These are phyloP conservation scores for Erythrophleum ivorense DNA, from an alignment of 331 rosid genomes.

Conservation along the genomic window DNA sequence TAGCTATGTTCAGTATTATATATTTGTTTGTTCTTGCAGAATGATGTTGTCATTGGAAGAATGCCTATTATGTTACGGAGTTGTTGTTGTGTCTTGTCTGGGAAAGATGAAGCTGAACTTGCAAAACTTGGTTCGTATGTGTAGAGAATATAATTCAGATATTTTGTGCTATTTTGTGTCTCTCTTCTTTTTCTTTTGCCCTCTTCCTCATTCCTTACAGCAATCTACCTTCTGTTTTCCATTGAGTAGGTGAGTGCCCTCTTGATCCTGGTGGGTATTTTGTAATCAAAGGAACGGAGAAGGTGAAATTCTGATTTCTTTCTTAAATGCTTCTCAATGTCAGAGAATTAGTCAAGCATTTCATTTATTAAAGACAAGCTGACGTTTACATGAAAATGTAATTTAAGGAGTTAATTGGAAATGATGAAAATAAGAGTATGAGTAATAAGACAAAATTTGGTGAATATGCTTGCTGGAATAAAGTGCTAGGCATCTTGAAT, in stretches of 20 bases:
- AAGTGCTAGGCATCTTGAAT: constrained; percentile 30
- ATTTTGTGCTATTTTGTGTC: background rate
- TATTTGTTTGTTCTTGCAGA: constrained; percentile 47
- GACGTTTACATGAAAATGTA: background rate
- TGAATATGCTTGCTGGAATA: constrained; percentile 12
- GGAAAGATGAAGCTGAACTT: constrained; percentile 85
- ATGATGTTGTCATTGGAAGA: constrained; percentile 68
- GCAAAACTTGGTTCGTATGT: constrained; percentile 71
- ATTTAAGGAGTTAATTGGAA: constrained; percentile 19
- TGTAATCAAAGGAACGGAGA: constrained; percentile 91
- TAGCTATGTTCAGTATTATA: constrained; percentile 1
- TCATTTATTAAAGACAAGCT: constrained; percentile 27
- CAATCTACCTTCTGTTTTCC: constrained; percentile 9
- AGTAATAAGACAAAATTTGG: background rate
- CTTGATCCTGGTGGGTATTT: constrained; percentile 99
- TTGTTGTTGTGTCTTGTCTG: constrained; percentile 68
- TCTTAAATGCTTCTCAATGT: constrained; percentile 25
- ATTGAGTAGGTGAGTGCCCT: constrained; percentile 85
- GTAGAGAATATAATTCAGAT: background rate
- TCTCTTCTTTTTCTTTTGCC: constrained; percentile 2
- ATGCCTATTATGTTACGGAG: constrained; percentile 94
- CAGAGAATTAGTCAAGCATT: background rate
- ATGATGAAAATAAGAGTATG: background rate
- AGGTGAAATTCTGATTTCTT: constrained; percentile 58
- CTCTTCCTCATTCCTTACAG: background rate